Evolutionary conservation across 352 stramenopile genomes (phyloP).

Genomic region (Aphanomyces invadans): DNA sequence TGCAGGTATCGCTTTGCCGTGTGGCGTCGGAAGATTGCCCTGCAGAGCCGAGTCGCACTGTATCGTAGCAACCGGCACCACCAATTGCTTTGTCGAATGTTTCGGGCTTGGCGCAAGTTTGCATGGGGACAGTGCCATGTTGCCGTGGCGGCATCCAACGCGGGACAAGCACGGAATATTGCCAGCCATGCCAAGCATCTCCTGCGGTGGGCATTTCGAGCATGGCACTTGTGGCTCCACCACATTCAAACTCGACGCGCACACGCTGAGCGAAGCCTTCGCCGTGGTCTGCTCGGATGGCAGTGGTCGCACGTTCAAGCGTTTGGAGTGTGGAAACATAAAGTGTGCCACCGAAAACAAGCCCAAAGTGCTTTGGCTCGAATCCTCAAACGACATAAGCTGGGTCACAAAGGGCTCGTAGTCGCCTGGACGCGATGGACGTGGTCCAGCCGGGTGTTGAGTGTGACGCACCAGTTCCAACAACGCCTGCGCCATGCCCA

Average conservation of each 20-base stretch:
- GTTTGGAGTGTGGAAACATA: background rate
- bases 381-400: background rate
- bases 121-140: background rate
- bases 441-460: background rate
- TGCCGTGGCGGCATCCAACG: background rate
- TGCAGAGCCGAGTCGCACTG: background rate
- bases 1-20: background rate
- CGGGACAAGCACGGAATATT: background rate
- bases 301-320: conserved; percentile 4
- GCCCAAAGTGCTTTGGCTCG: background rate
- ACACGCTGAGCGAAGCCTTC: background rate
- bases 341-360: background rate
- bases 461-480: background rate
- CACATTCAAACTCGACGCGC: background rate
- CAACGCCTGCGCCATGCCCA: background rate
- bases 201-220: background rate
- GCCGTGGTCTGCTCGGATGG: background rate
- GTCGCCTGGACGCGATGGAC: background rate
- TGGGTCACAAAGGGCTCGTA: background rate
- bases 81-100: background rate
- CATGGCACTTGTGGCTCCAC: background rate
- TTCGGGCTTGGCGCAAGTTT: background rate
- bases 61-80: background rate
- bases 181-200: background rate
- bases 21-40: background rate